Percentiles rank a stretch among this genome's conserved stretches.
These are phyloP conservation scores for Solanum phureja DNA, from an alignment of 257 asterid species.

Conservation along the genomic window DNA sequence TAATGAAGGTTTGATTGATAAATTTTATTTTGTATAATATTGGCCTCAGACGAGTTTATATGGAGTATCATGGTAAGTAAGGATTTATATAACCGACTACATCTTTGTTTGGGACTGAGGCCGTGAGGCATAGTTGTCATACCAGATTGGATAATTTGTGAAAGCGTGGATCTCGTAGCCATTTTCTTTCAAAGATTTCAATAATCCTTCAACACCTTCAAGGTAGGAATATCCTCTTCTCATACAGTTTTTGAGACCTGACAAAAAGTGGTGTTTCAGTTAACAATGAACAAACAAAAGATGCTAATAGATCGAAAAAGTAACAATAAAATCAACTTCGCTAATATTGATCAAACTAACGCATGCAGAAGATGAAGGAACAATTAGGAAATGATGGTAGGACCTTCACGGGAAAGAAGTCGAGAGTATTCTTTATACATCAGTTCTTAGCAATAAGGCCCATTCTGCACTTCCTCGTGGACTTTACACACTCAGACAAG, in stretches of 20 bases:
- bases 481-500: background rate
- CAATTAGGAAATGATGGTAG: background rate
- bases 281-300: background rate
- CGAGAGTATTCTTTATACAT: background rate
- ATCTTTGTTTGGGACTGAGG: background rate
- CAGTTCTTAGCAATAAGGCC: background rate
- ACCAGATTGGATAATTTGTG: slow-evolving; percentile 95
- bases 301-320: background rate
- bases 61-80: background rate
- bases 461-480: background rate
- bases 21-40: background rate
- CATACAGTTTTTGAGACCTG: slow-evolving; percentile 87
- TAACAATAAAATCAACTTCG: background rate
- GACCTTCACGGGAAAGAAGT: background rate
- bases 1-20: background rate
- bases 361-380: background rate
- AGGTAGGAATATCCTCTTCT: slow-evolving; percentile 61
- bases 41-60: background rate
- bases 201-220: slow-evolving; percentile 70
- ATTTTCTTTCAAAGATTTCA: slow-evolving; percentile 49
- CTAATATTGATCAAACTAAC: background rate
- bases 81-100: background rate
- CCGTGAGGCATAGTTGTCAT: background rate
- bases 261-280: slow-evolving; percentile 3
- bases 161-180: slow-evolving; percentile 86